A percentile compares a stretch with the other conserved stretches of the same genome.
phyloP scores from a whole-genome alignment of 1,284 basidiomycete species.

The Cryptococcus sp. region DNA sequence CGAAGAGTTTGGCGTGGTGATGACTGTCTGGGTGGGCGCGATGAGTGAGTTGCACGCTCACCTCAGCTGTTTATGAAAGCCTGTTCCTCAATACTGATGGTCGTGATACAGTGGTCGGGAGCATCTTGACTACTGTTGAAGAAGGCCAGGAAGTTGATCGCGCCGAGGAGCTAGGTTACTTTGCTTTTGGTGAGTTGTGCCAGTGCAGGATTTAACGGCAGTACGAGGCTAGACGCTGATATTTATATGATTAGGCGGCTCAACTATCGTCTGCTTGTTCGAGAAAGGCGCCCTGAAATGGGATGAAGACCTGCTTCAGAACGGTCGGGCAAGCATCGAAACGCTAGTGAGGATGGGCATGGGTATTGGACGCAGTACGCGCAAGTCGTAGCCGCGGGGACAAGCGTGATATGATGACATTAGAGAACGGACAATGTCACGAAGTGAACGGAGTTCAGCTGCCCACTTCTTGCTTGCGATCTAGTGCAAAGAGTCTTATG shows the following conservation, averaged over 20 bases:
- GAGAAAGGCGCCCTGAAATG: conserved; percentile 78
- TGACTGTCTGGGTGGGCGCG: conserved; percentile 84
- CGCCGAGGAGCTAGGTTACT: conserved; percentile 90
- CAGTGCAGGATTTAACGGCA: background rate
- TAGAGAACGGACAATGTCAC: too few species aligned
- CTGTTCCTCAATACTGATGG: conserved; percentile 10
- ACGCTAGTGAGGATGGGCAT: conserved; percentile 85
- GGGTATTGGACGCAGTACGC: conserved; percentile 64
- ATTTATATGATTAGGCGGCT: conserved; percentile 64
- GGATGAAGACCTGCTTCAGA: conserved; percentile 88
- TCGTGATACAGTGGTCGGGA: conserved; percentile 69
- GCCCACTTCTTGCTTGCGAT: too few species aligned
- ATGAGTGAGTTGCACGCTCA: conserved; percentile 62
- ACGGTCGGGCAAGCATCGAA: conserved; percentile 77
- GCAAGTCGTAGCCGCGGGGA: conserved; percentile 1
- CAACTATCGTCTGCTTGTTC: conserved; percentile 83
- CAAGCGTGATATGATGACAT: background rate
- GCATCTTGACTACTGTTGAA: conserved; percentile 78
- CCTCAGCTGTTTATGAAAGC: background rate
- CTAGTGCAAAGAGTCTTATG: too few species aligned
- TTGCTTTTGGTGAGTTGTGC: conserved; percentile 75
- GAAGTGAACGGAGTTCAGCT: too few species aligned
- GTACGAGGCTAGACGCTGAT: conserved; percentile 6
- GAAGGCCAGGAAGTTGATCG: conserved; percentile 77
- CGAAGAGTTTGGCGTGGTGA: conserved; percentile 80